phyloP scores from a whole-genome alignment of 169 alveolate species.

The Perkinsus chesapeaki region DNA sequence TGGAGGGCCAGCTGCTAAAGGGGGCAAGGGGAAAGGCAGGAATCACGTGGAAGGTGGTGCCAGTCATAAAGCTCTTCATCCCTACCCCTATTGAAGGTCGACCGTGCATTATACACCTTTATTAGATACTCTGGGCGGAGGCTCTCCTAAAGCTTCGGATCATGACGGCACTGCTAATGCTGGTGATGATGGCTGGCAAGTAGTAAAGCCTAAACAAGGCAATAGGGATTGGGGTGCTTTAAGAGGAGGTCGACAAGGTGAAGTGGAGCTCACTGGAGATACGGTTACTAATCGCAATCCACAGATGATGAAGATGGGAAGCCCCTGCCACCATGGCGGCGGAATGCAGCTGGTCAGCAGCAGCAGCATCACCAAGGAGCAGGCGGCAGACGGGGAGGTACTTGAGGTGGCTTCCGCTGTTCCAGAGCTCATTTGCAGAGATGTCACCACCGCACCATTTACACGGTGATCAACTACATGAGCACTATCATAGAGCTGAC shows the following conservation, averaged over 20 bases:
- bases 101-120: not conserved
- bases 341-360: not conserved
- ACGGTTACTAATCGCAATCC: not conserved
- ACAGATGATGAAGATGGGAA: not conserved
- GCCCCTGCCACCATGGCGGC: not conserved
- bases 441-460: too few species aligned
- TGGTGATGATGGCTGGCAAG: constrained; percentile 1
- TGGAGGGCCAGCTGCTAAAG: not conserved
- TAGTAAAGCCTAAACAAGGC: not conserved
- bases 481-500: too few species aligned
- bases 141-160: not conserved
- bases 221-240: not conserved
- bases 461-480: too few species aligned
- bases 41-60: not conserved
- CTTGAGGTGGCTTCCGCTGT: not conserved
- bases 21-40: not conserved
- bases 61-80: too few species aligned
- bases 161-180: too few species aligned
- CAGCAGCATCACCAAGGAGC: not conserved
- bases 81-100: too few species aligned
- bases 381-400: not conserved
- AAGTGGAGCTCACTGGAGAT: not conserved
- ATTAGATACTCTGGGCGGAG: not conserved
- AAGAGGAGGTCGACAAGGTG: not conserved
- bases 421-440: too few species aligned